Conservation (phyloP, 768 basidiomycete genomes). For the Ephemerocybe angulata region DNA sequence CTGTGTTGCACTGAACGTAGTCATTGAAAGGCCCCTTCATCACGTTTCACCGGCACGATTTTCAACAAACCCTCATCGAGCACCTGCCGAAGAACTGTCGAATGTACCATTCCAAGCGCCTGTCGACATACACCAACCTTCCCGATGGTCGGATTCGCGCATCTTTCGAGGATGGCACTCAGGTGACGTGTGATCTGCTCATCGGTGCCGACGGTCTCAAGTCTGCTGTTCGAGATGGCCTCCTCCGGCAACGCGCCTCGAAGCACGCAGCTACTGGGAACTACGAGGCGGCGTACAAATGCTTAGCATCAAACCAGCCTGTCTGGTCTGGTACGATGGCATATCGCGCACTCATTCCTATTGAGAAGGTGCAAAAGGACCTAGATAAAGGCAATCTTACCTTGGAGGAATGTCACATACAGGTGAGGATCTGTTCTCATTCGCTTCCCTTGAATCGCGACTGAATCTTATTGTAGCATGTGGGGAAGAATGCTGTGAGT, state of each 20-base stretch:
- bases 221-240: slow-evolving; percentile 17
- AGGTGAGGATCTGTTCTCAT: slow-evolving; percentile 3
- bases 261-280: slow-evolving; percentile 3
- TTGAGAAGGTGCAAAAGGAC: slow-evolving; percentile 16
- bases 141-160: slow-evolving; percentile 18
- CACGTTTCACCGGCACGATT: slow-evolving; percentile 54
- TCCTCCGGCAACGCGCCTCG: slow-evolving; percentile 14
- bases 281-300: slow-evolving; percentile 6
- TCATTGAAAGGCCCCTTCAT: slow-evolving; percentile 34
- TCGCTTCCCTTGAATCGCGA: not conserved
- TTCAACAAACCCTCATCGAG: slow-evolving; percentile 49
- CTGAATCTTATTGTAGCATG: slow-evolving; percentile 10
- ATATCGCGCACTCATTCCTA: slow-evolving; percentile 32
- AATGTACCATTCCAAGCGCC: slow-evolving; percentile 45
- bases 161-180: slow-evolving; percentile 24
- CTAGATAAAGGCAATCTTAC: slow-evolving; percentile 21
- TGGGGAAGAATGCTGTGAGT: slow-evolving; percentile 21
- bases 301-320: slow-evolving; percentile 21
- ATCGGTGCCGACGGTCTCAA: slow-evolving; percentile 25
- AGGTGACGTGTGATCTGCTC: slow-evolving; percentile 30
- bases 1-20: not conserved
- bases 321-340: slow-evolving; percentile 33
- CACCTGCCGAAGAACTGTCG: slow-evolving; percentile 38
- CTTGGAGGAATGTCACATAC: slow-evolving; percentile 15
- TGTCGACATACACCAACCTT: slow-evolving; percentile 42